These are phyloP conservation scores for Lanmaoa rubissima DNA, from an alignment of 768 basidiomycete species.

Conservation along the genomic window DNA sequence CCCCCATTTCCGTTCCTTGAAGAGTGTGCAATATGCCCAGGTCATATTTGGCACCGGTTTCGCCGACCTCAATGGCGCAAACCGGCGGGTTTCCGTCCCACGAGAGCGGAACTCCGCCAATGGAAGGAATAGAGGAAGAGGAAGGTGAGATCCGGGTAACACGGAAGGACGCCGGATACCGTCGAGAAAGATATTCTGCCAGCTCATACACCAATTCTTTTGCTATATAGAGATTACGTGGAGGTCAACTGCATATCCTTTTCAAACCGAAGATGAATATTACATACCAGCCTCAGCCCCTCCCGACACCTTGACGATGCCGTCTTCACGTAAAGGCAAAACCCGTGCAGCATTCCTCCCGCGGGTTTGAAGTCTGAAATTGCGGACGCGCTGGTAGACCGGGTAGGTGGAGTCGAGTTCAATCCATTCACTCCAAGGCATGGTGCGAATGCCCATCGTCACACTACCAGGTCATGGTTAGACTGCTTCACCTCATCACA, in stretches of 20 bases:
- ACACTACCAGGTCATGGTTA: constrained; percentile 38
- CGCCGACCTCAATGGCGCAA: constrained; percentile 48
- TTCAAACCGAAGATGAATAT: background rate
- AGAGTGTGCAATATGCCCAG: constrained; percentile 36
- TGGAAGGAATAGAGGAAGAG: constrained; percentile 11
- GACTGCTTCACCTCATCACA: background rate
- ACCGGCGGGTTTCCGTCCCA: constrained; percentile 49
- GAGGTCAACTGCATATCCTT: background rate
- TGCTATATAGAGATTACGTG: constrained; percentile 38
- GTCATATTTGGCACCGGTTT: constrained; percentile 48
- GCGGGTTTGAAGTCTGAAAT: constrained; percentile 51
- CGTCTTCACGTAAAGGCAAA: constrained; percentile 41
- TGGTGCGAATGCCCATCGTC: constrained; percentile 66
- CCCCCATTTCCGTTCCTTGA: constrained; percentile 28
- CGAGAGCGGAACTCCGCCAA: constrained; percentile 29
- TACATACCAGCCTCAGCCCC: constrained; percentile 30
- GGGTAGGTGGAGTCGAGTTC: constrained; percentile 63
- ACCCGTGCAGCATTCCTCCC: constrained; percentile 49
- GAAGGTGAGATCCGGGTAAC: constrained; percentile 39
- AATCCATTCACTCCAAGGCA: constrained; percentile 74
- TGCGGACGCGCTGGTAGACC: constrained; percentile 52
- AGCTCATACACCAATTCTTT: constrained; percentile 68
- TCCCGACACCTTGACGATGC: constrained; percentile 32
- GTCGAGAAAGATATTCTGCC: constrained; percentile 59
- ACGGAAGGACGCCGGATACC: constrained; percentile 58